These are phyloP conservation scores for Cryptosporidium ubiquitum DNA, from an alignment of 169 alveolate species.

Conservation along the genomic window DNA sequence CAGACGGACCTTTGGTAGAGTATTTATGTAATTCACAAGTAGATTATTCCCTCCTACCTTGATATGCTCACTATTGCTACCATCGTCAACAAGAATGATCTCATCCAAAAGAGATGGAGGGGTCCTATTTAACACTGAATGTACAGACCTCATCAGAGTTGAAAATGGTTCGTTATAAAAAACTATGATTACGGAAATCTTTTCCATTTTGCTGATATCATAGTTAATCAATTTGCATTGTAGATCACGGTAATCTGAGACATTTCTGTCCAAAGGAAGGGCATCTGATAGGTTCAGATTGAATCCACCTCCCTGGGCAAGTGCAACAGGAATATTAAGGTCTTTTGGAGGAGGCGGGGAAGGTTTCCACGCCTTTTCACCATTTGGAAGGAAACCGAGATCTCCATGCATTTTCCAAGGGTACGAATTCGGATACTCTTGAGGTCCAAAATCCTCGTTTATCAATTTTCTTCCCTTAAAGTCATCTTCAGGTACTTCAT, in stretches of 20 bases:
- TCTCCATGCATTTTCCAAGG: slow-evolving; percentile 74
- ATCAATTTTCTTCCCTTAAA: slow-evolving; percentile 20
- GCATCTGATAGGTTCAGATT: slow-evolving; percentile 76
- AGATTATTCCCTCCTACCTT: slow-evolving; percentile 52
- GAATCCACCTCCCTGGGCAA: slow-evolving; percentile 81
- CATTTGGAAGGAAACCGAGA: slow-evolving; percentile 40
- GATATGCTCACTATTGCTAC: slow-evolving; percentile 68
- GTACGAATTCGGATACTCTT: slow-evolving; percentile 52
- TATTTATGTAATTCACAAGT: slow-evolving; percentile 62
- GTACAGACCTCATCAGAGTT: slow-evolving; percentile 80
- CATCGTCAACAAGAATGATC: slow-evolving; percentile 79
- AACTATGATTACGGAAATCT: slow-evolving; percentile 78
- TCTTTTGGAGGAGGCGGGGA: slow-evolving; percentile 66
- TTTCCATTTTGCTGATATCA: slow-evolving; percentile 71
- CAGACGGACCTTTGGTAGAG: slow-evolving; percentile 76
- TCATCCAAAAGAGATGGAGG: slow-evolving; percentile 79
- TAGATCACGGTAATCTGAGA: slow-evolving; percentile 75
- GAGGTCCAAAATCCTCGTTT: neutral
- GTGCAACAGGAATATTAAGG: slow-evolving; percentile 72
- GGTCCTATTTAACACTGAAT: slow-evolving; percentile 78
- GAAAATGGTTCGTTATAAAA: slow-evolving; percentile 80
- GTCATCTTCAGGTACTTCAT: neutral
- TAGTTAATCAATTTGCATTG: slow-evolving; percentile 59
- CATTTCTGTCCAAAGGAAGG: slow-evolving; percentile 78
- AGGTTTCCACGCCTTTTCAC: slow-evolving; percentile 61